A percentile compares a stretch with the other conserved stretches of the same genome.
Evolutionary conservation across 192 early-diverging fungal species (phyloP).

Genomic region (Umbelopsis isabellina): DNA sequence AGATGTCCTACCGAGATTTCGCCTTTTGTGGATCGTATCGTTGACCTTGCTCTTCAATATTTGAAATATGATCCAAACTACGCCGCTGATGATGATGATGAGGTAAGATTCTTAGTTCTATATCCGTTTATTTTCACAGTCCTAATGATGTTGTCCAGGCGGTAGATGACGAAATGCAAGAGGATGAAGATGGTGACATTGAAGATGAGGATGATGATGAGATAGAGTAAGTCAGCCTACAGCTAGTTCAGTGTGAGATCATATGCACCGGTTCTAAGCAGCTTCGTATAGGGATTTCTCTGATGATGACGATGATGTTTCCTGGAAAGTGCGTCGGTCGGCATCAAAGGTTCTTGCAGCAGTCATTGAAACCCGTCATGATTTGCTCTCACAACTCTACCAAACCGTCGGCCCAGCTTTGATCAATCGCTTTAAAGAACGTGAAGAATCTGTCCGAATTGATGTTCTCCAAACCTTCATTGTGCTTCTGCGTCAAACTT

Average conservation of each 20-base stretch:
- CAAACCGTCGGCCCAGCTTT: slow-evolving; percentile 70
- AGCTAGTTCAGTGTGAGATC: neutral
- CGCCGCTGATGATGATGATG: slow-evolving; percentile 72
- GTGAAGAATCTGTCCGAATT: slow-evolving; percentile 83
- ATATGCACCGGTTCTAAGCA: neutral
- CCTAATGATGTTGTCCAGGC: slow-evolving; percentile 34
- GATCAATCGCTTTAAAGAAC: slow-evolving; percentile 78
- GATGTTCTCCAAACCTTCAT: slow-evolving; percentile 79
- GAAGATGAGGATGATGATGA: slow-evolving; percentile 66
- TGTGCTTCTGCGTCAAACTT: slow-evolving; percentile 63
- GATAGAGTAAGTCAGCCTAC: slow-evolving; percentile 47
- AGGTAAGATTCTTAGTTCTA: slow-evolving; percentile 21
- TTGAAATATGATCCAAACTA: slow-evolving; percentile 89
- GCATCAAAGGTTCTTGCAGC: slow-evolving; percentile 73
- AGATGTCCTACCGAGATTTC: slow-evolving; percentile 79
- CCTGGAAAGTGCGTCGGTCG: slow-evolving; percentile 88
- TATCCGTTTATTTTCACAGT: too few relatives aligned
- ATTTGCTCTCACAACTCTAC: slow-evolving; percentile 67
- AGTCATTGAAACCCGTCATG: slow-evolving; percentile 72
- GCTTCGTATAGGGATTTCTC: slow-evolving; percentile 66
- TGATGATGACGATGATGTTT: slow-evolving; percentile 88
- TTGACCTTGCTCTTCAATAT: slow-evolving; percentile 62
- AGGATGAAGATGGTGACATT: slow-evolving; percentile 62
- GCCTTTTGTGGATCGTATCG: slow-evolving; percentile 61
- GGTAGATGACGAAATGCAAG: slow-evolving; percentile 61